phyloP scores from a whole-genome alignment of 805 yeast genomes.

The Spathaspora passalidarum region DNA sequence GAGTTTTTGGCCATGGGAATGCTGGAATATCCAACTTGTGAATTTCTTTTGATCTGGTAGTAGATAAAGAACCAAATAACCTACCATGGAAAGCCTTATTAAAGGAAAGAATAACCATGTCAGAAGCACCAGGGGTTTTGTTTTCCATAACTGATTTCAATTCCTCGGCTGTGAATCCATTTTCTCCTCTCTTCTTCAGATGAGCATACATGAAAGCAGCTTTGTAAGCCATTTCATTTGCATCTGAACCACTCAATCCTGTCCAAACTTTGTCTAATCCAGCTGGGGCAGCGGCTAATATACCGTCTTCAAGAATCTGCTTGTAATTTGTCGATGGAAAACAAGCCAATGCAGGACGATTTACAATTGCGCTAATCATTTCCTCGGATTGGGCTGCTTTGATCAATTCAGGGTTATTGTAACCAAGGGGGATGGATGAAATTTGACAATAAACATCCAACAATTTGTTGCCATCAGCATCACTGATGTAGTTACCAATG shows the following conservation, averaged over 20 bases:
- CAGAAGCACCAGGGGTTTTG: conserved; percentile 50
- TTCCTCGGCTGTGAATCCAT: conserved; percentile 46
- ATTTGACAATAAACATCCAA: conserved; percentile 43
- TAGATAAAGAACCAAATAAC: conserved; percentile 52
- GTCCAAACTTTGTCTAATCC: conserved; percentile 63
- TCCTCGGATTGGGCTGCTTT: conserved; percentile 37
- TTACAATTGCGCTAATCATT: conserved; percentile 40
- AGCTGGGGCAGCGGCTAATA: conserved; percentile 62
- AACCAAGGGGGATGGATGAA: conserved; percentile 42
- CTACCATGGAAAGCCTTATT: conserved; percentile 58
- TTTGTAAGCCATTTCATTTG: conserved; percentile 68
- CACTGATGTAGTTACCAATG: conserved; percentile 39
- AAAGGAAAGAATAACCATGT: conserved; percentile 51
- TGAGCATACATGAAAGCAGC: conserved; percentile 69
- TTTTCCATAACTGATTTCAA: conserved; percentile 48
- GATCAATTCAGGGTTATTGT: conserved; percentile 40
- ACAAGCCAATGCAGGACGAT: conserved; percentile 45
- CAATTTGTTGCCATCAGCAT: conserved; percentile 39
- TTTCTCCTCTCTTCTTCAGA: conserved; percentile 48
- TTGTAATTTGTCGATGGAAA: conserved; percentile 51
- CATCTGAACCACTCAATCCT: conserved; percentile 65
- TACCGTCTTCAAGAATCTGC: conserved; percentile 45
- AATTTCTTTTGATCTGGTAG: conserved; percentile 55
- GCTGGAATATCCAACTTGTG: conserved; percentile 62
- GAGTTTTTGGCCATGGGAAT: conserved; percentile 56